Percentiles rank a stretch among this genome's conserved stretches.
These are phyloP conservation scores for Massariosphaeria phaeospora DNA, from an alignment of 495 filamentous ascomycete genomes.

Conservation along the genomic window DNA sequence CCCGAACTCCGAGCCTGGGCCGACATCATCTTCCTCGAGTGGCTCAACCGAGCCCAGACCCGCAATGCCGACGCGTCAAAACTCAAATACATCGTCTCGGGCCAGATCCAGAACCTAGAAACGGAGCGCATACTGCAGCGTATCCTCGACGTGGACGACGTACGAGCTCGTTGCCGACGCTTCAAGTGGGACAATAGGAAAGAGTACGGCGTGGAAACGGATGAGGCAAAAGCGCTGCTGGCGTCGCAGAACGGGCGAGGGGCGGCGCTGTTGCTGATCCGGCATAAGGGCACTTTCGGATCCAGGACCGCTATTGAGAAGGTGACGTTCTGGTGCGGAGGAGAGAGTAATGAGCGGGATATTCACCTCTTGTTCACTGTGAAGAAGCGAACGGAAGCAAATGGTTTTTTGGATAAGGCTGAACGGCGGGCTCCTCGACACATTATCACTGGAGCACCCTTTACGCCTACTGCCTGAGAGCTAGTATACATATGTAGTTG, in stretches of 20 bases:
- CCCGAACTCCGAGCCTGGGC: background rate
- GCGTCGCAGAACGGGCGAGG: conserved; percentile 2
- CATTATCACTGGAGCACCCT: too few species aligned
- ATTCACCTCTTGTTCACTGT: background rate
- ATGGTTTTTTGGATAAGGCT: too few species aligned
- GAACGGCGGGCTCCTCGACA: too few species aligned
- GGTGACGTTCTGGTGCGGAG: background rate
- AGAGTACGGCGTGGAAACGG: background rate
- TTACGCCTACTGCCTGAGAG: too few species aligned
- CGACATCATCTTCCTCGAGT: background rate
- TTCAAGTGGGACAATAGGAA: background rate
- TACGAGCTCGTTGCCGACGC: background rate
- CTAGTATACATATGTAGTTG: too few species aligned
- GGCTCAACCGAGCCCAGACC: background rate
- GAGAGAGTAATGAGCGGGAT: background rate
- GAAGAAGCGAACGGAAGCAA: too few species aligned
- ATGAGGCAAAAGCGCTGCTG: conserved; percentile 3
- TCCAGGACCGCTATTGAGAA: background rate
- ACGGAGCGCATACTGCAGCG: background rate
- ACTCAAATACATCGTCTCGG: background rate
- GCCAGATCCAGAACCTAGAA: background rate
- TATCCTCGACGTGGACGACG: background rate
- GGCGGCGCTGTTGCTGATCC: background rate
- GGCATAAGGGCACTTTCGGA: background rate
- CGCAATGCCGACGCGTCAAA: background rate